Percentiles rank a stretch among this genome's conserved stretches.
Evolutionary conservation across 2,329 filamentous ascomycete genomes (phyloP).

Genomic region (Geosmithia flava): DNA sequence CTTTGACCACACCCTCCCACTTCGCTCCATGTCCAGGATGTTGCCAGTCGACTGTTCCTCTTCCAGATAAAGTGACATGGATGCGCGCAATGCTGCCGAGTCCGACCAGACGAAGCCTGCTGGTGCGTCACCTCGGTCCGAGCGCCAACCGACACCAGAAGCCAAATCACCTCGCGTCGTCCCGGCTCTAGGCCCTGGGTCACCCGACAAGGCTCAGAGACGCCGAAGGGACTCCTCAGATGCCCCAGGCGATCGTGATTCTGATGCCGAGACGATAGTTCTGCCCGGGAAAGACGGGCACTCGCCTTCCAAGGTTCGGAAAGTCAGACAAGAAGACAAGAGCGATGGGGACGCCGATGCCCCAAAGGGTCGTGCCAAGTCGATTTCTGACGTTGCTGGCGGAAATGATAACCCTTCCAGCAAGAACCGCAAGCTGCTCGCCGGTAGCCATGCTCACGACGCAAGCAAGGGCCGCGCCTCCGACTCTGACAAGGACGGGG

Average conservation of each 20-base stretch:
- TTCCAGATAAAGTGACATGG: constrained; percentile 51
- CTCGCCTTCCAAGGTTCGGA: constrained; percentile 50
- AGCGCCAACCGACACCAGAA: constrained; percentile 14
- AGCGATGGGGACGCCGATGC: constrained; percentile 40
- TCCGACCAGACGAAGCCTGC: constrained; percentile 47
- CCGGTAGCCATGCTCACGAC: constrained; percentile 11
- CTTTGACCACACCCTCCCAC: neutral
- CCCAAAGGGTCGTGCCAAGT: neutral
- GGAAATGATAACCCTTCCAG: neutral
- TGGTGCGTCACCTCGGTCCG: constrained; percentile 37
- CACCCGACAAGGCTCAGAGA: constrained; percentile 4
- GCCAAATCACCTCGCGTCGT: constrained; percentile 6
- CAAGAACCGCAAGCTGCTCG: neutral
- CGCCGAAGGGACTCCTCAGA: constrained; percentile 17
- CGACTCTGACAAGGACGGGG: constrained; percentile 19
- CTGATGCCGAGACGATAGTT: constrained; percentile 62
- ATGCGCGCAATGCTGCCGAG: constrained; percentile 56
- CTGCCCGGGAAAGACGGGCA: constrained; percentile 52
- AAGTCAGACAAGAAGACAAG: constrained; percentile 53
- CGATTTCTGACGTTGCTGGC: neutral
- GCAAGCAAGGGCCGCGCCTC: constrained; percentile 33
- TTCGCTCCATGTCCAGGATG: constrained; percentile 34
- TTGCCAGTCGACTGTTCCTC: constrained; percentile 37
- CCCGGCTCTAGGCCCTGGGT: constrained; percentile 1
- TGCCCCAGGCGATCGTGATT: constrained; percentile 43